phyloP scores from a whole-genome alignment of 768 basidiomycete species.

The Guyanaporus albipodus region DNA sequence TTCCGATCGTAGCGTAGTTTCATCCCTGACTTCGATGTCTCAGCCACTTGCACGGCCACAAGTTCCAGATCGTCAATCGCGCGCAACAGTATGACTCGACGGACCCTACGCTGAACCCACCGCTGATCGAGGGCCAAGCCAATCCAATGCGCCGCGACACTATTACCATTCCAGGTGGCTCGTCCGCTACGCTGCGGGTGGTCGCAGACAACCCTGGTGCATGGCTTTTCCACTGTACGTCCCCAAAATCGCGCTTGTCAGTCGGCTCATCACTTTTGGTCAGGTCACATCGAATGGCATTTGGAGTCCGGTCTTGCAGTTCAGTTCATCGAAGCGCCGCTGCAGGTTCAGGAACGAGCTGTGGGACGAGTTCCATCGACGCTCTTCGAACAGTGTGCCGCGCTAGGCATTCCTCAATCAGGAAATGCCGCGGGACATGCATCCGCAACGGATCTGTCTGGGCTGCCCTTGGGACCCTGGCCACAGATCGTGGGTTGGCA shows the following conservation, averaged over 20 bases:
- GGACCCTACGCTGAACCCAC: constrained; percentile 78
- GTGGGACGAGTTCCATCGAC: constrained; percentile 47
- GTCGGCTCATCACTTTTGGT: background rate
- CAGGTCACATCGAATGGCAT: constrained; percentile 87
- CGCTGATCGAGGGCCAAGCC: constrained; percentile 65
- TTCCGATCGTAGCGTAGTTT: background rate
- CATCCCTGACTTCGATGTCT: background rate
- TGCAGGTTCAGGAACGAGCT: constrained; percentile 54
- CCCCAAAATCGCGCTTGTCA: background rate
- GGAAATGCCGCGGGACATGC: constrained; percentile 89
- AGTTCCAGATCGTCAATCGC: constrained; percentile 75
- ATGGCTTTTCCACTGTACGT: constrained; percentile 81
- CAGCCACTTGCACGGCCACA: constrained; percentile 91
- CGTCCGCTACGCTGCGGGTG: constrained; percentile 70
- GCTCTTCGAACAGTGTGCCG: constrained; percentile 69
- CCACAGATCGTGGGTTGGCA: constrained; percentile 71
- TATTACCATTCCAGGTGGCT: constrained; percentile 63
- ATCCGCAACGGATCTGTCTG: constrained; percentile 63
- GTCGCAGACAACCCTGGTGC: constrained; percentile 91
- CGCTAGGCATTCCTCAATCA: constrained; percentile 50
- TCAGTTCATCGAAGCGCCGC: constrained; percentile 80
- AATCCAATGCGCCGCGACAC: constrained; percentile 96
- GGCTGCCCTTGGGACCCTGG: constrained; percentile 66
- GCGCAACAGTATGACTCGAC: constrained; percentile 64
- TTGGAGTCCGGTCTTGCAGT: constrained; percentile 80